Evolutionary conservation across 257 asterid genomes (phyloP), one percentile per base, ranked within the genome.

Genomic region (Gynochthodes officinalis): DNA sequence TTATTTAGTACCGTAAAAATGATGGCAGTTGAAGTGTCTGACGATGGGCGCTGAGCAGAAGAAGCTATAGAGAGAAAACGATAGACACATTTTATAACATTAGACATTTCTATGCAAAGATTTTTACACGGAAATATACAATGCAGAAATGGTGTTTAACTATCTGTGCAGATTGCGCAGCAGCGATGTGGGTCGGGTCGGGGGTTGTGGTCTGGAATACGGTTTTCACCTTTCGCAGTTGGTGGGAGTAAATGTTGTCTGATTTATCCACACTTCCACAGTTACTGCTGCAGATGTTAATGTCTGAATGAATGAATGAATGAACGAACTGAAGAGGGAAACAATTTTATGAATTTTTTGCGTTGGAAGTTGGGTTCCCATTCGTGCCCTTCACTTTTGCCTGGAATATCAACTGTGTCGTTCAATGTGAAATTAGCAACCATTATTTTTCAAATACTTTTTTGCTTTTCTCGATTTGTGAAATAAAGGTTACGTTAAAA

Each of bases 121-220:
- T 60, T 53, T 50, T 69, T 74, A 23, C 68, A 58, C 60, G 33
- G 50, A 78, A 78, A 74, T 64, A 65, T 16, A 52, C 69, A 54
- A 43, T 23, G 69, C 76, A 64, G 54, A 64, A 33, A 69, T 54
- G 27, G 23, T 18, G 54, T 71, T 62, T 40, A 27, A 66, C 50
- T 28, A 42, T 69, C 46, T 54, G 68, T 43, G 68, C 64, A 57
- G 74, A 0, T 3, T 37, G 42, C 42, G 7, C n/a, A n/a, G n/a
- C n/a, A n/a, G n/a, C n/a, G n/a, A n/a, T n/a, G n/a, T n/a, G n/a
- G n/a, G n/a, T n/a, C n/a, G n/a, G n/a, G n/a, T n/a, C n/a, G n/a
- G n/a, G n/a, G n/a, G n/a, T n/a, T n/a, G n/a, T n/a, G n/a, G n/a
- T n/a, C n/a, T n/a, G n/a, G n/a, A n/a, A n/a, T n/a, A n/a, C n/a